Evolutionary conservation across 257 asterid species (phyloP).

Genomic region (Solanum dulcamara): DNA sequence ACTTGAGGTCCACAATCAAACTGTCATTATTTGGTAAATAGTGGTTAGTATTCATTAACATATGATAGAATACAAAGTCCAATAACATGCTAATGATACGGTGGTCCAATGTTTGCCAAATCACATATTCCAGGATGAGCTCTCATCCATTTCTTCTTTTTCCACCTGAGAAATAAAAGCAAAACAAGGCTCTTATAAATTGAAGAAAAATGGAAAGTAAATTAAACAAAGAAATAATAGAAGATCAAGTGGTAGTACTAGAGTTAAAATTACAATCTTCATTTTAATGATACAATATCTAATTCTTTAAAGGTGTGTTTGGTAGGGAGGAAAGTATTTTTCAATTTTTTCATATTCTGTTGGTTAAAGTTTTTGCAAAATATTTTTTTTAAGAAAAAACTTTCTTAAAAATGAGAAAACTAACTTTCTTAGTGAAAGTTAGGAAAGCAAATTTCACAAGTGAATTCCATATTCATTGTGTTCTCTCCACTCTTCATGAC

Average conservation of each 20-base stretch:
- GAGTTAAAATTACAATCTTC: not conserved
- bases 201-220: not conserved
- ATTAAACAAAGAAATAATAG: not conserved
- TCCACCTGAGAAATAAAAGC: not conserved
- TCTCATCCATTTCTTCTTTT: not conserved
- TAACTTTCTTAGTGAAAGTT: no score
- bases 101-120: not conserved
- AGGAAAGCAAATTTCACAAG: no score
- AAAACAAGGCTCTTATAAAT: not conserved
- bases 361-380: no score
- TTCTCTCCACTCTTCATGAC: no score
- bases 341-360: no score
- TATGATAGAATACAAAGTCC: not conserved
- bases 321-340: no score
- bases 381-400: no score
- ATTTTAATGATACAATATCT: not conserved
- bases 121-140: conserved; percentile 25
- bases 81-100: not conserved
- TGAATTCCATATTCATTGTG: no score
- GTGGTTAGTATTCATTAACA: not conserved
- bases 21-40: not conserved
- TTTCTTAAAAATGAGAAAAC: no score
- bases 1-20: not conserved
- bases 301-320: not conserved
- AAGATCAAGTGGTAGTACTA: not conserved